A percentile compares a stretch with the other conserved stretches of the same genome.
Evolutionary conservation across 202 grass and related monocot genomes (phyloP).

Genomic region (Elaeis oleifera): DNA sequence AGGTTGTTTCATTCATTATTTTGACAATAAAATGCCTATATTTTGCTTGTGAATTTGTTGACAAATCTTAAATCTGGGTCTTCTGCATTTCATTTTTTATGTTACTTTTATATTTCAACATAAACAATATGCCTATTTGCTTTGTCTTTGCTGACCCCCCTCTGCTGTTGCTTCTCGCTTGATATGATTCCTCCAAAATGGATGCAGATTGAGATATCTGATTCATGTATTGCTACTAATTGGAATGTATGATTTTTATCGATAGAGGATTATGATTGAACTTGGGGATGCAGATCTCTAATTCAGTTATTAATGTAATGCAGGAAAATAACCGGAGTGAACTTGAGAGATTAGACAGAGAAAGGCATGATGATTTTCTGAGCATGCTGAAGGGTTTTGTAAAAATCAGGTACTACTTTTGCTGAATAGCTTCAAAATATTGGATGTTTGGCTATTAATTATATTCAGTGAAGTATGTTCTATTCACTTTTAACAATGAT

Average conservation of each 20-base stretch:
- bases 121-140: too few relatives aligned
- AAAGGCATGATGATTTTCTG: conserved; percentile 70
- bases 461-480: neutral
- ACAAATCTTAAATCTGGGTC: too few relatives aligned
- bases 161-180: too few relatives aligned
- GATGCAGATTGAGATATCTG: too few relatives aligned
- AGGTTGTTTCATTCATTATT: too few relatives aligned
- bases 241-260: neutral
- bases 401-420: conserved; percentile 59
- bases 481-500: neutral
- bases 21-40: too few relatives aligned
- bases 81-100: too few relatives aligned
- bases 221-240: neutral
- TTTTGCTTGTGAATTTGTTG: too few relatives aligned
- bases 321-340: conserved; percentile 90
- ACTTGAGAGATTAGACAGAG: conserved; percentile 62
- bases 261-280: neutral
- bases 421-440: neutral
- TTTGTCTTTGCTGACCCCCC: too few relatives aligned
- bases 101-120: too few relatives aligned
- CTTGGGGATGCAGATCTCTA: neutral
- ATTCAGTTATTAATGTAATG: neutral
- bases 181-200: too few relatives aligned
- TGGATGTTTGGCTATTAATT: neutral
- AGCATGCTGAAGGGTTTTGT: conserved; percentile 90